phyloP scores from a whole-genome alignment of 352 stramenopile genomes.

The Phytopythium kandeliae region DNA sequence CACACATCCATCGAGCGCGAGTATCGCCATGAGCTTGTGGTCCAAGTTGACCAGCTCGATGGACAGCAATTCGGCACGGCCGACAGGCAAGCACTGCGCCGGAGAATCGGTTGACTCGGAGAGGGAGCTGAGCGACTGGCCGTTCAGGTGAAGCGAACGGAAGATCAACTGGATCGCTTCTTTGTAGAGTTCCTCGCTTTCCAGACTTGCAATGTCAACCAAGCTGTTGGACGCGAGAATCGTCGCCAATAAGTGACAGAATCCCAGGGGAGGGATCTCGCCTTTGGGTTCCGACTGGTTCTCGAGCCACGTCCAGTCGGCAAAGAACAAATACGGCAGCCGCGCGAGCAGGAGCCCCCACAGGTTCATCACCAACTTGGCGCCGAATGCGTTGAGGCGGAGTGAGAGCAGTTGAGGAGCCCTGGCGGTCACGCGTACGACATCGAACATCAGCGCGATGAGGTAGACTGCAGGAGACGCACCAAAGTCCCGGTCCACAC shows the following conservation, averaged over 20 bases:
- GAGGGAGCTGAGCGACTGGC: slow-evolving; percentile 4
- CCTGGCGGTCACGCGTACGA: slow-evolving; percentile 15
- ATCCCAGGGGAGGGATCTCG: slow-evolving; percentile 32
- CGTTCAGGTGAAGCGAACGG: slow-evolving; percentile 14
- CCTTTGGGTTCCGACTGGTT: slow-evolving; percentile 27
- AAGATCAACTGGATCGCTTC: slow-evolving; percentile 20
- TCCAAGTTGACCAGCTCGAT: slow-evolving; percentile 12
- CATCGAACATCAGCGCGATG: slow-evolving; percentile 48
- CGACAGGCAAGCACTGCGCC: not conserved
- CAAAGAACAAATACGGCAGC: slow-evolving; percentile 49
- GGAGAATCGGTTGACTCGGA: not conserved
- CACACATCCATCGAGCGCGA: slow-evolving; percentile 18
- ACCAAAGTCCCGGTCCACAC: slow-evolving; percentile 14
- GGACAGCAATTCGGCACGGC: not conserved
- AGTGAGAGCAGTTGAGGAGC: slow-evolving; percentile 26
- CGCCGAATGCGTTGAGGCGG: slow-evolving; percentile 40
- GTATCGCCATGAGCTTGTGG: slow-evolving; percentile 6
- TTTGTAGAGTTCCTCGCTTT: slow-evolving; percentile 19
- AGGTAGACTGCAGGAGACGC: slow-evolving; percentile 41
- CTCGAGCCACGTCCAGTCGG: slow-evolving; percentile 69
- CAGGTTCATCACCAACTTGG: slow-evolving; percentile 26
- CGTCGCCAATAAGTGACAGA: slow-evolving; percentile 43
- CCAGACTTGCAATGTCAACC: slow-evolving; percentile 19
- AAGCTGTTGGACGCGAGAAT: slow-evolving; percentile 43
- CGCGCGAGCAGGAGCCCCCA: slow-evolving; percentile 44